Base-by-base conservation (phyloP, 805 yeast genomes). In the Candida sakaeoensis region DNA sequence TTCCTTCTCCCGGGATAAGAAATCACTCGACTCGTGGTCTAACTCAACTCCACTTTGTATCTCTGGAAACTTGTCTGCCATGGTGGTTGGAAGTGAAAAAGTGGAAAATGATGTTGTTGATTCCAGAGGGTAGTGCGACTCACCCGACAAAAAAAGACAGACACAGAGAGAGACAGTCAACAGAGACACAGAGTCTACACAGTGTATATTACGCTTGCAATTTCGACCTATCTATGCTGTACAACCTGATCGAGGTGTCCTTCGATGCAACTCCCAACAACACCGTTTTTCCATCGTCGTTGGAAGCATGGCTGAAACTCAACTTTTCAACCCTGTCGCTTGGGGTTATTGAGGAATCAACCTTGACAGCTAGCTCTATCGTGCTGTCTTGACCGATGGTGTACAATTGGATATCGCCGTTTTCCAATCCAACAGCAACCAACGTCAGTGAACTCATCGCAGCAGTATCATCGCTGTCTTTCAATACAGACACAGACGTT, bases 21-120 rank as follows among this genome's bases (percentile, higher is more conserved):
- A 82, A 58, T 82, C 87, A 7, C 74, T 65, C 36, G 59, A 72
- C 6, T 37, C 49, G 13, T 61, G 74, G 17, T 55, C 59, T 19
- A 57, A 65, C 10, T 59, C 66, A 40, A 52, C 61, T 44, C 55
- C 53, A 33, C 76, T 73, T 39, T 75, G 80, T 48, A 83, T 68
- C 46, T 77, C 88, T 35, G 95, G 93, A 59, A 79, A 84, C 62
- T 82, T 82, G 47, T 85, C 91, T 40, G 86, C 78, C 87, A 82
- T 82, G 37, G 9, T 19, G 37, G 4, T 22, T 33, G 12, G n/a
- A 24, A 23, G 18, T 10, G 14, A 22, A 8, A 25, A 26, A n/a
- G 17, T 19, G 6, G 24, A 21, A 21, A 21, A 21, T 28, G 6
- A 13, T 26, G 21, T 24, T 40, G 19, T 37, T 26, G 24, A 21